phyloP scores from a whole-genome alignment of 2,329 filamentous ascomycete species.

The Xylaria sp. region DNA sequence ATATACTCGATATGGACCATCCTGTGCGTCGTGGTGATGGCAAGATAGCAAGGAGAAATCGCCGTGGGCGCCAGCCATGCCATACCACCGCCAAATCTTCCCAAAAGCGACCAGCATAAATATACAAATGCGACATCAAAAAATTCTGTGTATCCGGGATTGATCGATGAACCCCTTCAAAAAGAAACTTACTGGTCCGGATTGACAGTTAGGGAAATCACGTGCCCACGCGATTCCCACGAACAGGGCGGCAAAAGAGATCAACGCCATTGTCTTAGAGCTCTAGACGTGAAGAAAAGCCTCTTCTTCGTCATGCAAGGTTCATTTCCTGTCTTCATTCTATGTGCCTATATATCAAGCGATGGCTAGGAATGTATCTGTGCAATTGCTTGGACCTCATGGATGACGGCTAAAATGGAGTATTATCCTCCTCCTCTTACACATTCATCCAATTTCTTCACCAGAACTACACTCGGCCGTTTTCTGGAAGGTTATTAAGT shows the following conservation, averaged over 20 bases:
- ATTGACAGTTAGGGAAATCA: slow-evolving; percentile 46
- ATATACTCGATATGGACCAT: neutral
- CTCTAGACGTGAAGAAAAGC: neutral
- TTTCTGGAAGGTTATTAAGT: slow-evolving; percentile 7
- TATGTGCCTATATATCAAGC: slow-evolving; percentile 8
- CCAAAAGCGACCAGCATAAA: no score
- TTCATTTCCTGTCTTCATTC: neutral
- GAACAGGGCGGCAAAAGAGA: slow-evolving; percentile 30
- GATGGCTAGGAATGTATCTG: neutral
- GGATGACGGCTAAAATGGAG: slow-evolving; percentile 27
- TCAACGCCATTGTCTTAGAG: slow-evolving; percentile 19
- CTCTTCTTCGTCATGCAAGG: neutral
- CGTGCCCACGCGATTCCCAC: slow-evolving; percentile 36
- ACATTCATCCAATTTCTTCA: neutral
- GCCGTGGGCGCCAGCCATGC: neutral
- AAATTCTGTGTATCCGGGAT: neutral
- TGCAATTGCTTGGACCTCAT: neutral
- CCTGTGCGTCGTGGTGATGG: neutral
- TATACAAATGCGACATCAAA: neutral
- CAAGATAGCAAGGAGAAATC: neutral
- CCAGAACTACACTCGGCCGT: neutral
- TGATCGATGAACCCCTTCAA: no score
- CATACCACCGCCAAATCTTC: neutral
- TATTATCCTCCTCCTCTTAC: neutral
- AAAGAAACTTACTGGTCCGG: slow-evolving; percentile 40